Evolutionary conservation across 129 eudicot genomes (phyloP), one percentile per base, ranked within the genome.

Genomic region (Saussurea involucrata): DNA sequence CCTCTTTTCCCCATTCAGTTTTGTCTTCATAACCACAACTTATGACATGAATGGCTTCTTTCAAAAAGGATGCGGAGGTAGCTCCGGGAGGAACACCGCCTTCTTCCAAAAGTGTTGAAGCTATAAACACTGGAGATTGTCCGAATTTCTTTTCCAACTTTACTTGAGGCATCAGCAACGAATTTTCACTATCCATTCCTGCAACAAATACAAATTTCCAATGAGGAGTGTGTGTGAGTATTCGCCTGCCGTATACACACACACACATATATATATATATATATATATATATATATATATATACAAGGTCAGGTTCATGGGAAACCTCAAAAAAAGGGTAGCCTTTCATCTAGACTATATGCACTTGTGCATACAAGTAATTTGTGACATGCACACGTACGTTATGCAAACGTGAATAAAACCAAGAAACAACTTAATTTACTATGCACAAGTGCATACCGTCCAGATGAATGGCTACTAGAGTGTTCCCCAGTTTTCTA

Each of bases 1-100:
- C 96, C 89, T 91, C 97, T 74, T 88, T 88, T 73, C 94, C 97
- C 97, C 97, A 91, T 83, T 85, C 97, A 2, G 97, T 88, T 80
- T 91, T 91, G 77, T 88, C 94, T 85, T 91, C 94, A 42, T 84
- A 91, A 55, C 94, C 92, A 60, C 97, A 91, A 73, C 90, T 86
- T 72, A 91, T 91, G 25, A 91, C 94, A 81, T 91, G 97, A 63
- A 88, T 83, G 69, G 97, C 85, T 83, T 91, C 97, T 71, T 83
- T 78, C 66, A 88, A 68, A 6, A 85, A 73, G 9, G 93, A 76
- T 18, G 88, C 74, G 7, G 94, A 82, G 29, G 80, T 75, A 25
- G 79, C 78, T 9, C 55, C 74, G 1, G 55, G 67, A 6, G 68
- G 74, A 49, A 68, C 82, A 8, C 94, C 94, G 11, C 94, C 94